A percentile compares a stretch with the other conserved stretches of the same genome.
phyloP scores from a whole-genome alignment of 2,329 filamentous ascomycete species.

The Thelonectria discophora region DNA sequence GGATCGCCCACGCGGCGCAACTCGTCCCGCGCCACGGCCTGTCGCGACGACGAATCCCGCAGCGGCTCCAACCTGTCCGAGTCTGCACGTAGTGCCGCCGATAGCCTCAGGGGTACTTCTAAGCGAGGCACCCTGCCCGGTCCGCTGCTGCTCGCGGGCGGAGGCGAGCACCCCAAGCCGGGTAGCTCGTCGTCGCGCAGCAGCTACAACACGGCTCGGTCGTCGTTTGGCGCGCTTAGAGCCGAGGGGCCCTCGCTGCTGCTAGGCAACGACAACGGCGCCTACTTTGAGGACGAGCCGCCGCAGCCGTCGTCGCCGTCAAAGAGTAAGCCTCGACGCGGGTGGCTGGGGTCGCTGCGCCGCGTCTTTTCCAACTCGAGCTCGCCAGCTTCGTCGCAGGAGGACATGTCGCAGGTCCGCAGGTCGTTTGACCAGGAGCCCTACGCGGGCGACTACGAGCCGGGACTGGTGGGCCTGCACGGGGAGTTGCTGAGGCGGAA shows the following conservation, averaged over 20 bases:
- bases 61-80: constrained; percentile 68
- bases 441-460: constrained; percentile 55
- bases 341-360: constrained; percentile 74
- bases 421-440: constrained; percentile 47
- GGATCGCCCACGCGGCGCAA: constrained; percentile 51
- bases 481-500: constrained; percentile 63
- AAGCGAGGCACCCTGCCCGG: constrained; percentile 45
- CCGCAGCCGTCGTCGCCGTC: constrained; percentile 62
- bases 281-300: constrained; percentile 49
- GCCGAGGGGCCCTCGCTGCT: constrained; percentile 62
- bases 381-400: constrained; percentile 40
- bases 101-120: constrained; percentile 50
- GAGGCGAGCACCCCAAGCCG: constrained; percentile 45
- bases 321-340: constrained; percentile 64
- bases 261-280: constrained; percentile 43
- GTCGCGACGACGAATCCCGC: constrained; percentile 58
- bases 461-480: constrained; percentile 53
- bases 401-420: constrained; percentile 43
- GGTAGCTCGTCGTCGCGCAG: constrained; percentile 54
- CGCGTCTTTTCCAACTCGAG: constrained; percentile 65
- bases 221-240: constrained; percentile 61
- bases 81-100: constrained; percentile 57
- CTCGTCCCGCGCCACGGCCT: constrained; percentile 48
- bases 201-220: constrained; percentile 63
- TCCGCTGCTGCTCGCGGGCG: constrained; percentile 39